Evolutionary conservation across 1,139 yeast species (phyloP), one percentile per base, ranked within the genome.

Genomic region (Meyerozyma guilliermondii): DNA sequence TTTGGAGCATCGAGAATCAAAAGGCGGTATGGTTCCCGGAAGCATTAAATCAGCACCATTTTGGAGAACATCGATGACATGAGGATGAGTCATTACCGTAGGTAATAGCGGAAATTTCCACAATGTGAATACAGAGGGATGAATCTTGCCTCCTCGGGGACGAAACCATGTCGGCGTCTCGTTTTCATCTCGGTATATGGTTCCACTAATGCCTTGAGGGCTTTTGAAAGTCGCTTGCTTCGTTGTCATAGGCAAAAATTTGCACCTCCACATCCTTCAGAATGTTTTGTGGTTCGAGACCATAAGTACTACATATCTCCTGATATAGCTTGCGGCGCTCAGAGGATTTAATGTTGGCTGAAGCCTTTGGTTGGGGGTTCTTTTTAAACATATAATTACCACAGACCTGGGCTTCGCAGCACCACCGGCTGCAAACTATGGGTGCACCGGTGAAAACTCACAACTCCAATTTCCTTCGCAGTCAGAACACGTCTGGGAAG

Each of bases 21-120:
- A 83, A 0, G 96, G 96, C 0, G 88, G 86, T 6, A 86, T 69
- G 3, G 92, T 80, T 0, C 98, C 98, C 0, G 96, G 94, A 29
- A 87, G 70, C 97, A 92, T 91, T 53, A 92, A 69, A 58, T 91
- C 84, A 0, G 98, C 97, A 7, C 97, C 97, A 46, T 78, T 80
- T 30, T 72, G 67, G 24, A 89, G 63, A 43, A 77, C 77, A 40
- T 66, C 60, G 16, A 91, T 71, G 2, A 92, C 96, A 52, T 75
- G 79, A 10, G 79, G 78, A 57, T 87, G 92, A 0, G 97, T 91
- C 43, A 67, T 62, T 3, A 91, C 76, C 2, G 73, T 58, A 0
- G 95, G 95, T 23, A 87, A 53, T 8, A 88, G 46, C 0, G 92
- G 89, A 36, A 78, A 73, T 27, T 71, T 69, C 95, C 96, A 87